Conservation (phyloP, 306 rosid species). For the Dalbergia cultrata region DNA sequence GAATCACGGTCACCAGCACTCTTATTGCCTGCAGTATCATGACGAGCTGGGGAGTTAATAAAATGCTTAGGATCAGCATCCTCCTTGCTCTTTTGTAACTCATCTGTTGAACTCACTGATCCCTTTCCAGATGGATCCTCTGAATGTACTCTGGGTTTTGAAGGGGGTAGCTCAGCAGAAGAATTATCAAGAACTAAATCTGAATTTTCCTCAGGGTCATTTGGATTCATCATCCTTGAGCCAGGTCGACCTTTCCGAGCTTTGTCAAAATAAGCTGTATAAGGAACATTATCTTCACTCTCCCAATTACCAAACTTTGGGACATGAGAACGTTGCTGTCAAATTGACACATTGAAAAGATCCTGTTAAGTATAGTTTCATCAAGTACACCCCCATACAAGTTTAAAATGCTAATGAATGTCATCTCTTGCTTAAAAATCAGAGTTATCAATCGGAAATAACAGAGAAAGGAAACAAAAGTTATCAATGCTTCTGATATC, state of each 20-base stretch:
- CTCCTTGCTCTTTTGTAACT: slow-evolving; percentile 63
- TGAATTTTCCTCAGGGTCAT: slow-evolving; percentile 79
- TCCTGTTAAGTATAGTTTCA: slow-evolving; percentile 42
- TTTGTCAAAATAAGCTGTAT: slow-evolving; percentile 90
- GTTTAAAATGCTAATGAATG: slow-evolving; percentile 19
- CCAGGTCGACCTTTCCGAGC: slow-evolving; percentile 86
- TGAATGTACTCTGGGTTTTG: slow-evolving; percentile 50
- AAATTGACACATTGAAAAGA: slow-evolving; percentile 50
- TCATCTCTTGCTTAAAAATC: slow-evolving; percentile 18
- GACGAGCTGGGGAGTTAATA: slow-evolving; percentile 67
- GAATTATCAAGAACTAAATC: slow-evolving; percentile 58
- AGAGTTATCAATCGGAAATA: slow-evolving; percentile 15
- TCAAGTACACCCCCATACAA: slow-evolving; percentile 29
- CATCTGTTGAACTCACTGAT: slow-evolving; percentile 50
- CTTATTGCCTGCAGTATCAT: slow-evolving; percentile 56
- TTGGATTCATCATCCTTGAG: slow-evolving; percentile 76
- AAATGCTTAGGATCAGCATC: slow-evolving; percentile 66
- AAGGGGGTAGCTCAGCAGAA: slow-evolving; percentile 55
- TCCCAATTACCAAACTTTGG: slow-evolving; percentile 96
- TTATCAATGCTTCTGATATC: neutral
- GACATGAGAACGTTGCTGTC: slow-evolving; percentile 87
- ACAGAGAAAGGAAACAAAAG: neutral
- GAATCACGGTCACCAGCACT: slow-evolving; percentile 49
- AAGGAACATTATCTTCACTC: slow-evolving; percentile 83
- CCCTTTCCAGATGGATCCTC: slow-evolving; percentile 51